Percentiles rank a stretch among this genome's conserved stretches.
These are phyloP conservation scores for Prosopis cineraria DNA, from an alignment of 306 rosid genomes.

Conservation along the genomic window DNA sequence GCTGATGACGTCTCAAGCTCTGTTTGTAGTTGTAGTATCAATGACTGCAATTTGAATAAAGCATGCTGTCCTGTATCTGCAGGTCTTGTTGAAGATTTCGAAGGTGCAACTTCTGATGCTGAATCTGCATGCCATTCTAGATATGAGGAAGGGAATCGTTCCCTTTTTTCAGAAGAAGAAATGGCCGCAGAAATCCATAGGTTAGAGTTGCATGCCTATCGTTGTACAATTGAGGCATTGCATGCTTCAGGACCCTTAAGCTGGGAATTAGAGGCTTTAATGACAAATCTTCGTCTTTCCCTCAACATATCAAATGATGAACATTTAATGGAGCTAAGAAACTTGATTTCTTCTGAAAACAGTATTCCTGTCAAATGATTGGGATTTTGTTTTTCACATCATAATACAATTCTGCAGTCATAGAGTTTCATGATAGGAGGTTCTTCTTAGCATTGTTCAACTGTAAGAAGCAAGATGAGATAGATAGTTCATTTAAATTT, in stretches of 20 bases:
- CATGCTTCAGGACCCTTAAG: conserved; percentile 96
- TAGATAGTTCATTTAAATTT: conserved; percentile 48
- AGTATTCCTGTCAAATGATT: conserved; percentile 76
- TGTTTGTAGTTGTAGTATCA: conserved; percentile 89
- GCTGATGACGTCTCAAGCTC: conserved; percentile 63
- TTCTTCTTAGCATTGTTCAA: conserved; percentile 44
- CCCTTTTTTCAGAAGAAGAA: conserved; percentile 53
- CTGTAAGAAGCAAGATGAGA: conserved; percentile 73
- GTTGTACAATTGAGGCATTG: conserved; percentile 89
- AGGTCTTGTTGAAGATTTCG: conserved; percentile 56
- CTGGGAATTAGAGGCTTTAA: conserved; percentile 95
- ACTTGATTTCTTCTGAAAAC: conserved; percentile 74
- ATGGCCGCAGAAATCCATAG: conserved; percentile 80
- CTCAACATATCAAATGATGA: conserved; percentile 96
- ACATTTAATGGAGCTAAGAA: conserved; percentile 86
- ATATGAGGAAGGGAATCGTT: conserved; percentile 50
- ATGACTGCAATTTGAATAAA: conserved; percentile 49
- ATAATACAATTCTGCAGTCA: conserved; percentile 41
- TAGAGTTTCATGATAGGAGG: conserved; percentile 50
- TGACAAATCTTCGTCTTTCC: conserved; percentile 92
- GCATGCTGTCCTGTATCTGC: conserved; percentile 51
- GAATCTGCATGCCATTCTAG: conserved; percentile 60
- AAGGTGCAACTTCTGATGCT: conserved; percentile 59
- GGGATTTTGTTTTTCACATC: conserved; percentile 31
- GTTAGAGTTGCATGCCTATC: conserved; percentile 98